phyloP scores from a whole-genome alignment of 2,329 filamentous ascomycete species.

The Scytalidium sp. region DNA sequence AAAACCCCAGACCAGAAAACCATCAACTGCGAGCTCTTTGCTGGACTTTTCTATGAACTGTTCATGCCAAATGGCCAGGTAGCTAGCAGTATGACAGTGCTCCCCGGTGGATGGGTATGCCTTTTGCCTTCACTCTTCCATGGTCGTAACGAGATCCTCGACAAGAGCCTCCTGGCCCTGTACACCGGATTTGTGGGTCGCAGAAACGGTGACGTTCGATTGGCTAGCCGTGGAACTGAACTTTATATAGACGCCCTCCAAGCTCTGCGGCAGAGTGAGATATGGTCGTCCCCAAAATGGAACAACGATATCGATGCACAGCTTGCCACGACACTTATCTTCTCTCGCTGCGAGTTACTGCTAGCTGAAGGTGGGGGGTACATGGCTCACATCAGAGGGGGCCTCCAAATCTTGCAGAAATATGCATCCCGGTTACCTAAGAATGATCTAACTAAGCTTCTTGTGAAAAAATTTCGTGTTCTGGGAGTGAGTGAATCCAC shows the following conservation, averaged over 20 bases:
- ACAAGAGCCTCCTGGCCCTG: not conserved
- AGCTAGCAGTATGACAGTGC: not conserved
- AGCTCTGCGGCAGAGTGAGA: not conserved
- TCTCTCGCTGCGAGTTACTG: not conserved
- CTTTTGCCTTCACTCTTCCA: not conserved
- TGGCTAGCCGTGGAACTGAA: not conserved
- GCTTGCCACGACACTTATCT: not conserved
- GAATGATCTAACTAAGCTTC: not conserved
- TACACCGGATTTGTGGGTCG: not conserved
- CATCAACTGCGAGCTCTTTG: not conserved
- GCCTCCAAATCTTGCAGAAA: not conserved
- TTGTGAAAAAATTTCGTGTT: not conserved
- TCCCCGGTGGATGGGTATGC: not conserved
- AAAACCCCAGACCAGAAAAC: not conserved
- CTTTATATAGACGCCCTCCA: not conserved
- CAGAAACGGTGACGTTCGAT: not conserved
- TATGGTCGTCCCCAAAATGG: not conserved
- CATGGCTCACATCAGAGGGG: not conserved
- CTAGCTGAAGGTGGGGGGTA: not conserved
- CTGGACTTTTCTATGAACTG: not conserved
- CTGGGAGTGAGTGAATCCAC: not conserved
- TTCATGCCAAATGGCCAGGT: not conserved
- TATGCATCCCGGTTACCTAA: not conserved
- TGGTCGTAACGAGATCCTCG: not conserved
- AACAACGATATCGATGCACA: not conserved